Evolutionary conservation across 768 basidiomycete species (phyloP).

Genomic region (Pulveroboletus frians): DNA sequence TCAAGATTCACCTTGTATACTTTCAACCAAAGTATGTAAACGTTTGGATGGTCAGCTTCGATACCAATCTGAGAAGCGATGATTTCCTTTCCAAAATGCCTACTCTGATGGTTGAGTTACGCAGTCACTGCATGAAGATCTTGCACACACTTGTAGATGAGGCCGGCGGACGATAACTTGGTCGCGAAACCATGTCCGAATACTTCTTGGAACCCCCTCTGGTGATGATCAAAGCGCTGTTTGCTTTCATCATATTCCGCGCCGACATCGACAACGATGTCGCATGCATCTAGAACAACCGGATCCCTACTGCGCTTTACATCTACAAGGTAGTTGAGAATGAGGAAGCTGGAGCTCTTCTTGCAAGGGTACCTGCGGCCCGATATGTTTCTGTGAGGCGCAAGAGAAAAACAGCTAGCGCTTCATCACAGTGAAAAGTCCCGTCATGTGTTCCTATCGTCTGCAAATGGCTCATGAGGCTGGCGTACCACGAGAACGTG

Average conservation of each 20-base stretch:
- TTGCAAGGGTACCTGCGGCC: constrained; percentile 54
- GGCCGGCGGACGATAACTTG: constrained; percentile 87
- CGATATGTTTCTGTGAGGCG: constrained; percentile 71
- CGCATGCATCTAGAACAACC: constrained; percentile 65
- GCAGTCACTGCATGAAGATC: not conserved
- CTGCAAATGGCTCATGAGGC: constrained; percentile 32
- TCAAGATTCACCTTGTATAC: constrained; percentile 63
- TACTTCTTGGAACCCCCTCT: constrained; percentile 84
- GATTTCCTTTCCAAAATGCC: constrained; percentile 87
- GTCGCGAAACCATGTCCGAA: constrained; percentile 86
- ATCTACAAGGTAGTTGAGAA: constrained; percentile 32
- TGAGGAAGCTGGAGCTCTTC: not conserved
- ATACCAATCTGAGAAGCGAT: constrained; percentile 58
- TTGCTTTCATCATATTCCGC: constrained; percentile 79
- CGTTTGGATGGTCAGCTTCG: constrained; percentile 51
- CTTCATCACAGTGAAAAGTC: constrained; percentile 97
- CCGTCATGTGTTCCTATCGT: constrained; percentile 93
- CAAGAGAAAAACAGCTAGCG: constrained; percentile 87
- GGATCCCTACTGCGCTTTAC: constrained; percentile 74
- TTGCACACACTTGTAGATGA: constrained; percentile 84
- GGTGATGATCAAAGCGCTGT: constrained; percentile 92
- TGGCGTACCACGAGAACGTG: not conserved
- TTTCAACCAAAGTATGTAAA: constrained; percentile 79
- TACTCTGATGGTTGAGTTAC: constrained; percentile 24
- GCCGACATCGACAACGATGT: constrained; percentile 96